Percentiles rank a stretch among this genome's conserved stretches.
phyloP scores from a whole-genome alignment of 768 basidiomycete species.

The Amanita polypyramis region DNA sequence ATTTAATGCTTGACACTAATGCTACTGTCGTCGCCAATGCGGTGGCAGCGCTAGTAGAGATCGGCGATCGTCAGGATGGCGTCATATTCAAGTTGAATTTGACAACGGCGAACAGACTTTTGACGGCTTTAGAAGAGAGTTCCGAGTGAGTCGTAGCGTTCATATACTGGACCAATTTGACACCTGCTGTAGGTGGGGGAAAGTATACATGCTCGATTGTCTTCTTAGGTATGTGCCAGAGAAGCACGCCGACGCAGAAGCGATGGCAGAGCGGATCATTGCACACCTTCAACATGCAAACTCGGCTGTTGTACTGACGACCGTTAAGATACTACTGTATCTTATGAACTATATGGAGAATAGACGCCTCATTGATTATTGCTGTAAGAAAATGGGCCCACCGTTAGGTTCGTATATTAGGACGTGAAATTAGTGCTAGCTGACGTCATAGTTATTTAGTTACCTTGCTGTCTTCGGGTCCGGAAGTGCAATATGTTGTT shows the following conservation, averaged over 20 bases:
- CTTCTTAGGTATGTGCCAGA: constrained; percentile 92
- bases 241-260: constrained; percentile 76
- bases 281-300: constrained; percentile 96
- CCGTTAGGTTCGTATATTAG: constrained; percentile 59
- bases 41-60: constrained; percentile 93
- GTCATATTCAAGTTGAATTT: constrained; percentile 88
- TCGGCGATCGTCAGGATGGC: constrained; percentile 89
- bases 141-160: constrained; percentile 68
- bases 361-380: constrained; percentile 71
- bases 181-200: constrained; percentile 73
- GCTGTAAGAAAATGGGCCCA: constrained; percentile 97
- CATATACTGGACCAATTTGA: constrained; percentile 9
- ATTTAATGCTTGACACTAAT: constrained; percentile 87
- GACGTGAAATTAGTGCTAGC: constrained; percentile 1
- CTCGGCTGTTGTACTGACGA: constrained; percentile 97
- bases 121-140: constrained; percentile 88
- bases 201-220: constrained; percentile 95
- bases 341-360: constrained; percentile 99
- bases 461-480: constrained; percentile 89
- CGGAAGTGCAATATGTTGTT: constrained; percentile 97
- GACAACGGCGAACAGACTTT: constrained; percentile 78
- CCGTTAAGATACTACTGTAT: constrained; percentile 91
- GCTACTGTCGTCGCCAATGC: constrained; percentile 97
- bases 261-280: constrained; percentile 92
- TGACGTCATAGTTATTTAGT: constrained; percentile 35